Base-by-base conservation (phyloP, 176 grass and related monocot species). In the Cocos nucifera region DNA sequence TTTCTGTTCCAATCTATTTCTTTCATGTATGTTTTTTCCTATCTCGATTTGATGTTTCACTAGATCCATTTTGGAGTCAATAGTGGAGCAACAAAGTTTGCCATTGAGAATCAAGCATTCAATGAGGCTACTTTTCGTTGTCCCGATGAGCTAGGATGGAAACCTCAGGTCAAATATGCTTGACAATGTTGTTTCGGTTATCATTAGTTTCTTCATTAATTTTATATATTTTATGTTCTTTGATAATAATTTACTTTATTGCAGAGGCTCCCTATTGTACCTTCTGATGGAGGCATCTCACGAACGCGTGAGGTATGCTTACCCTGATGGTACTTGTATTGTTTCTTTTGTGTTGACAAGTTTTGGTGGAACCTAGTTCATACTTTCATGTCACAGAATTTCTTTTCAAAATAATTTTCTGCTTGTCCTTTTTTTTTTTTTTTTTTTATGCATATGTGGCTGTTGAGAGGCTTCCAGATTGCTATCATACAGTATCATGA, bases 71-170 rank as follows among this genome's bases (percentile, higher is more conserved):
- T 97, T 85, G 92, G 92, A 61, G 81, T 88, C 16, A 91, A 85
- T 74, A 91, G 92, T 67, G 92, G 92, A 17, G 81, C 84, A 70
- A 78, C 67, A 27, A 87, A 87, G 74, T 91, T 97, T 73, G 87
- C 84, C 49, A 70, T 97, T 49, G 92, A 97, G 79, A 91, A 69
- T 55, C 92, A 88, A 88, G 92, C 92, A 25, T 80, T 88, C 54
- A 97, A 97, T 58, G 92, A 97, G 65, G 92, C 92, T 28, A 97
- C 92, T 54, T 97, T 97, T 69, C 81, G 92, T 17, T 97, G 87
- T 35, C 87, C 87, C 25, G 92, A 97, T 91, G 92, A 97, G 73
- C 80, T 91, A 82, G 92, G 92, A 61, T 97, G 92, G 87, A 97
- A 97, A 67, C 92, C 92, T 67, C 92, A 97, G 87, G 92, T 90